These are phyloP conservation scores for Carex kokanica DNA, from an alignment of 176 grass and related monocot genomes.

Conservation along the genomic window DNA sequence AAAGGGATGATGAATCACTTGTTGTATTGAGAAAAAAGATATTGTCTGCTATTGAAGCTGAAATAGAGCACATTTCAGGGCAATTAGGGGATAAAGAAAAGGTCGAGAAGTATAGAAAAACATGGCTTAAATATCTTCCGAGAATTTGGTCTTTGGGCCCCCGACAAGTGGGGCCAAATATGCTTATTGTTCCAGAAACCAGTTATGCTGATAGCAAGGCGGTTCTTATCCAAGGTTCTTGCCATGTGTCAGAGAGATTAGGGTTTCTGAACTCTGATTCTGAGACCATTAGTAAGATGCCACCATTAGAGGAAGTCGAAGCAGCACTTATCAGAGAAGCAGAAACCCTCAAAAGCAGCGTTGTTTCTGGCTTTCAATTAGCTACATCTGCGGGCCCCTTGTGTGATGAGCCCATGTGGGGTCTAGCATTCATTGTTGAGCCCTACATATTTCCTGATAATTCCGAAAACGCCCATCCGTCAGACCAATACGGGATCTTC, in stretches of 20 bases:
- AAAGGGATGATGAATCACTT: conserved; percentile 51
- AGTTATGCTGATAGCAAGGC: conserved; percentile 32
- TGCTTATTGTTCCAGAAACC: conserved; percentile 51
- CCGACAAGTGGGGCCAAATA: conserved; percentile 67
- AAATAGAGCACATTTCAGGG: conserved; percentile 46
- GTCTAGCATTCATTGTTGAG: conserved; percentile 71
- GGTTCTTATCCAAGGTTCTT: conserved; percentile 45
- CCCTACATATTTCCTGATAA: conserved; percentile 59
- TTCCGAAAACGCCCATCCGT: conserved; percentile 41
- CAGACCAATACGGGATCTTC: conserved; percentile 73
- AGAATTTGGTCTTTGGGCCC: conserved; percentile 75
- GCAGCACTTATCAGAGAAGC: conserved; percentile 53
- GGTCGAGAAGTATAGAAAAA: conserved; percentile 43
- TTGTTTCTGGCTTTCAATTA: conserved; percentile 86
- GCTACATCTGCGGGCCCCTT: conserved; percentile 72
- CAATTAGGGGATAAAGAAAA: conserved; percentile 54
- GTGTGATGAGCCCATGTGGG: conserved; percentile 93
- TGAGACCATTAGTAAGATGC: conserved; percentile 18
- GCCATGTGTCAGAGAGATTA: conserved; percentile 65
- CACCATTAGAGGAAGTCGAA: conserved; percentile 15
- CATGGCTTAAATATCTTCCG: conserved; percentile 48
- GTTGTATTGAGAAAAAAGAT: conserved; percentile 58
- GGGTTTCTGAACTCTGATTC: conserved; percentile 41
- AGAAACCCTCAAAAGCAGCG: conserved; percentile 55
- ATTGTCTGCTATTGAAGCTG: conserved; percentile 61